These are phyloP conservation scores for Hymenoscyphus linearis DNA, from an alignment of 2,329 filamentous ascomycete species.

Conservation along the genomic window DNA sequence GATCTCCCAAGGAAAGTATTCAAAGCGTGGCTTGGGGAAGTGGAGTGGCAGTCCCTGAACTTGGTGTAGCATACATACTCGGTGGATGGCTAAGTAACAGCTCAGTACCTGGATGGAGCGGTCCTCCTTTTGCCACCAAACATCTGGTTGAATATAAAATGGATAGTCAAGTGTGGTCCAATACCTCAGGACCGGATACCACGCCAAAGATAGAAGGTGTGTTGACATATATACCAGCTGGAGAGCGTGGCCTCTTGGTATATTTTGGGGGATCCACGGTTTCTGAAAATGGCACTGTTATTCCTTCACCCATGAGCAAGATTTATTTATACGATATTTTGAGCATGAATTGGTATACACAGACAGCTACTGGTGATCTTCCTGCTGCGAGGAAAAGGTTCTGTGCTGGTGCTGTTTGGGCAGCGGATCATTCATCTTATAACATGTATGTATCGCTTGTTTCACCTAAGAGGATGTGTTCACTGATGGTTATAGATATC, in stretches of 20 bases:
- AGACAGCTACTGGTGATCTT: slow-evolving; percentile 48
- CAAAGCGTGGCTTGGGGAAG: slow-evolving; percentile 51
- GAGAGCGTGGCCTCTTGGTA: slow-evolving; percentile 53
- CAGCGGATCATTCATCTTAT: slow-evolving; percentile 54
- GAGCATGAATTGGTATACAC: slow-evolving; percentile 54
- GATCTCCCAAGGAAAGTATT: slow-evolving; percentile 35
- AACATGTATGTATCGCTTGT: slow-evolving; percentile 48
- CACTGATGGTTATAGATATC: slow-evolving; percentile 40
- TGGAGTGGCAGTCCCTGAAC: slow-evolving; percentile 47
- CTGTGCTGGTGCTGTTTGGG: slow-evolving; percentile 56
- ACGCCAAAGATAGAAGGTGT: slow-evolving; percentile 52
- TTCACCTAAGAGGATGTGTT: background rate
- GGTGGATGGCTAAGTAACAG: slow-evolving; percentile 56
- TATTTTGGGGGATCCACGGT: slow-evolving; percentile 57
- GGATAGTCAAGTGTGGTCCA: slow-evolving; percentile 45
- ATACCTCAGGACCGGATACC: slow-evolving; percentile 48
- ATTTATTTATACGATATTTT: slow-evolving; percentile 58
- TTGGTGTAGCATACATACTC: slow-evolving; percentile 55
- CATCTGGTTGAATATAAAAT: slow-evolving; percentile 53
- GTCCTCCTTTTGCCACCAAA: slow-evolving; percentile 42
- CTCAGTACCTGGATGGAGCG: slow-evolving; percentile 47
- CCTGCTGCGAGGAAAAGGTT: slow-evolving; percentile 51
- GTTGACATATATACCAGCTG: slow-evolving; percentile 55
- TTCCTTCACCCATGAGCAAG: slow-evolving; percentile 41
- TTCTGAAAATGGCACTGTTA: slow-evolving; percentile 39